Base-by-base conservation (phyloP, 768 basidiomycete species). In the Cubamyces sp. region DNA sequence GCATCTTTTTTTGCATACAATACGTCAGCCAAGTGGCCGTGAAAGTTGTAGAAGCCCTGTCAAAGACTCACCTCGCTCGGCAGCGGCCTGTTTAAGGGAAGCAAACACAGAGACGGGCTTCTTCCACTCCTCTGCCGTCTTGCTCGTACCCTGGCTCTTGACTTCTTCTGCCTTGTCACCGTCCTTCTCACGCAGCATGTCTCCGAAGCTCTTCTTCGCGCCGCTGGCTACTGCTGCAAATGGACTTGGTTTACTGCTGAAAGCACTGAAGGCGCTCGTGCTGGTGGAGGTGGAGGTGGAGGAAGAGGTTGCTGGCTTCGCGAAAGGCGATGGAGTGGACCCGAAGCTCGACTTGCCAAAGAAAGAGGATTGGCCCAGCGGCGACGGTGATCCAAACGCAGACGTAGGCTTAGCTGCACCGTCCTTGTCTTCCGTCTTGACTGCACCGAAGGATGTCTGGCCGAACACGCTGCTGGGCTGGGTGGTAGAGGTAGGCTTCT, bases 131-230 rank as follows among this genome's bases (percentile, higher is more conserved):
- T 62, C 54, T 9, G 60, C 57, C 3, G 57, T 62, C 42, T 53
- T 53, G 46, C 61, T 56, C 48, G 52, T n/a, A 4, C 61, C 64
- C 52, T 66, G 39, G n/a, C 57, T 14, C 37, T 63, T 62, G 14
- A n/a, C 40, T 9, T 61, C 50, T 4, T 63, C 62, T 14, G 41
- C 42, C 37, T 28, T 51, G 34, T 34, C 66, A 30, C 39, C 66
- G 39, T 14, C 50, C 46, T 64, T 76, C 16, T 65, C 71, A 69
- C 84, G 82, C 60, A 90, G 73, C 48, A 91, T 68, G 28, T 90
- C 86, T n/a, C 77, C 73, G 65, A 88, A 92, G 0, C 89, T 83
- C 65, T 81, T 83, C 25, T 65, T 62, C 39, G 76, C 74, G 1
- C 37, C 37, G 23, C 58, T 47, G 0, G 75, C 73, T 0, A 75